Conservation (phyloP, 805 yeast species). For the Candida ponderosae region DNA sequence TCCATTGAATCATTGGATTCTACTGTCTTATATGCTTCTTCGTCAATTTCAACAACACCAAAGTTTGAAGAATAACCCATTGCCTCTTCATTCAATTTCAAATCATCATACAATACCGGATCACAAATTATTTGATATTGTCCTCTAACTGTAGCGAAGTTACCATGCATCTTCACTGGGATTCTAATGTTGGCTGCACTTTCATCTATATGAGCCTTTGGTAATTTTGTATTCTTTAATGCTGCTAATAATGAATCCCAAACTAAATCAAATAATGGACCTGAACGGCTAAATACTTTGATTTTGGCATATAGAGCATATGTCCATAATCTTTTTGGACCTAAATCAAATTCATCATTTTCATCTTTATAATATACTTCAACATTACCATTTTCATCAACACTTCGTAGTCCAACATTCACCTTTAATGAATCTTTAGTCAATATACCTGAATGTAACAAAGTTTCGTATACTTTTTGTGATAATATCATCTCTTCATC, state of each 20-base stretch:
- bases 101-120: conserved; percentile 25
- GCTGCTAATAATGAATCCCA: conserved; percentile 65
- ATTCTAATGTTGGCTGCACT: conserved; percentile 43
- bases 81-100: conserved; percentile 30
- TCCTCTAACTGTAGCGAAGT: conserved; percentile 36
- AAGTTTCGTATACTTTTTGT: conserved; percentile 53
- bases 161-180: conserved; percentile 44
- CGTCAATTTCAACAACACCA: conserved; percentile 46
- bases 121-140: conserved; percentile 55
- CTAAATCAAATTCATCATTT: conserved; percentile 21
- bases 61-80: conserved; percentile 41
- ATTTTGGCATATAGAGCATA: conserved; percentile 65
- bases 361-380: conserved; percentile 41
- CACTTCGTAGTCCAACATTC: conserved; percentile 43
- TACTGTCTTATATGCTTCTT: conserved; percentile 24
- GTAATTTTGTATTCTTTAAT: conserved; percentile 50
- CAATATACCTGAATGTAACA: conserved; percentile 50
- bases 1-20: conserved; percentile 26
- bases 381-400: conserved; percentile 41
- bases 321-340: conserved; percentile 39
- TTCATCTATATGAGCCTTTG: conserved; percentile 63
- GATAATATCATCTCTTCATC: conserved; percentile 77
- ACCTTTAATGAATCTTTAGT: conserved; percentile 45
- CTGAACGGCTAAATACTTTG: conserved; percentile 72
- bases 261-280: conserved; percentile 73